Conservation (phyloP, 441 rosid genomes). For the Jatropha multifida region DNA sequence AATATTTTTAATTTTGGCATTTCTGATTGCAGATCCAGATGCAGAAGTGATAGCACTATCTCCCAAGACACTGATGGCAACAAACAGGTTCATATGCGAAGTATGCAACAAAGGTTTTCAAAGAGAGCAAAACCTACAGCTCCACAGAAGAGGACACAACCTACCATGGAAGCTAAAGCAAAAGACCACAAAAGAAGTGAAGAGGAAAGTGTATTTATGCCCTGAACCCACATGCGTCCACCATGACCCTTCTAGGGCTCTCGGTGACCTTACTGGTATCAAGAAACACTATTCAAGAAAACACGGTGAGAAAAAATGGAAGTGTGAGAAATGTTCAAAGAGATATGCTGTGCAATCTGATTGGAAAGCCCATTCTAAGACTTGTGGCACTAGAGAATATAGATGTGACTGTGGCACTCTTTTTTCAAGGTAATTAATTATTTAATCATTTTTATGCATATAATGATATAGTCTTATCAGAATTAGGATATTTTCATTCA, state of each 20-base stretch:
- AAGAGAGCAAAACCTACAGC: constrained; percentile 93
- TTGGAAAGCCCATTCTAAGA: too few relatives aligned
- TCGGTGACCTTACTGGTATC: constrained; percentile 96
- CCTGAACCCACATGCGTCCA: constrained; percentile 97
- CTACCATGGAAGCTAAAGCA: constrained; percentile 95
- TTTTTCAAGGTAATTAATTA: constrained; percentile 68
- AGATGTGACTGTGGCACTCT: constrained; percentile 93
- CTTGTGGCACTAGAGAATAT: constrained; percentile 53
- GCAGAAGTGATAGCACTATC: constrained; percentile 94
- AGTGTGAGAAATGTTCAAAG: constrained; percentile 35
- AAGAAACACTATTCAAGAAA: constrained; percentile 87
- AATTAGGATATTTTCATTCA: neutral
- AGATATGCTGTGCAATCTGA: too few relatives aligned
- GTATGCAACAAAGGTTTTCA: constrained; percentile 97
- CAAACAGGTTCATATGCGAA: constrained; percentile 92
- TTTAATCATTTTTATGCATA: neutral
- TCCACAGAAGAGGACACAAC: constrained; percentile 94
- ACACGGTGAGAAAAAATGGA: constrained; percentile 96
- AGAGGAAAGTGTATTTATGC: constrained; percentile 87
- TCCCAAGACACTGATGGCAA: constrained; percentile 91
- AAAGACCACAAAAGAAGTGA: constrained; percentile 73
- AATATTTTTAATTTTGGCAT: constrained; percentile 17
- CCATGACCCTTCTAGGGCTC: constrained; percentile 93
- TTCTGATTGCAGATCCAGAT: constrained; percentile 65
- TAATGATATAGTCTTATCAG: too few relatives aligned